Percentiles rank a stretch among this genome's conserved stretches.
These are phyloP conservation scores for Ceratocystis albifundus DNA, from an alignment of 2,329 filamentous ascomycete species.

Conservation along the genomic window DNA sequence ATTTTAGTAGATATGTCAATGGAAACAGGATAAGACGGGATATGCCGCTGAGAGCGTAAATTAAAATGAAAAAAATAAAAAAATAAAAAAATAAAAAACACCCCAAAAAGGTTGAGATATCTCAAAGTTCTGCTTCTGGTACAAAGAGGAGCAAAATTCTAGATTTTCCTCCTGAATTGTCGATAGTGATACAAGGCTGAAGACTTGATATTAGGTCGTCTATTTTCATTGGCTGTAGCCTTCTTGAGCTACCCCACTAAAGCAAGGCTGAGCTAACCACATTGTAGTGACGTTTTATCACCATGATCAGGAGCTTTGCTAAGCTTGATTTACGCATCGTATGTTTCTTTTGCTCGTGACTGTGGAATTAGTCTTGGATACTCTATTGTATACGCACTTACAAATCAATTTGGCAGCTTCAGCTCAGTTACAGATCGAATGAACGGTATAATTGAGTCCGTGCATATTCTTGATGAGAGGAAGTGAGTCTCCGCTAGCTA, in stretches of 20 bases:
- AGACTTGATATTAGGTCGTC: not conserved
- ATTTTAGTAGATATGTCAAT: slow-evolving; percentile 1
- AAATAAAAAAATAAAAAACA: not conserved
- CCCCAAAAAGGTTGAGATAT: not conserved
- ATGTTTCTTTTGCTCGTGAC: not conserved
- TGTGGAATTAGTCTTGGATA: not conserved
- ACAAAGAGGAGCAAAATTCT: not conserved
- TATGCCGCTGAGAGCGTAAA: not conserved
- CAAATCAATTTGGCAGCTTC: no score
- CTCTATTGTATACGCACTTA: not conserved
- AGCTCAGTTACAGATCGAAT: slow-evolving; percentile 36
- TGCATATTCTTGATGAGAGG: slow-evolving; percentile 95
- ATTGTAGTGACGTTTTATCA: not conserved
- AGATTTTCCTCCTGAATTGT: not conserved
- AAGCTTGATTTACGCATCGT: not conserved
- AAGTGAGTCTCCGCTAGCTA: slow-evolving; percentile 48
- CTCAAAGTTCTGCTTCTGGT: not conserved
- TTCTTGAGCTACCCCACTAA: not conserved
- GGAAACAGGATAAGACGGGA: not conserved
- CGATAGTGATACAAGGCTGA: slow-evolving; percentile 6
- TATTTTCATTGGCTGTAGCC: not conserved
- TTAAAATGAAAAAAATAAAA: not conserved
- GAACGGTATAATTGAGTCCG: slow-evolving; percentile 81
- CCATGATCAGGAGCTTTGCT: not conserved
- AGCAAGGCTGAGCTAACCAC: not conserved